Evolutionary conservation across 768 basidiomycete genomes (phyloP).

Genomic region (Psilocybe cubensis): DNA sequence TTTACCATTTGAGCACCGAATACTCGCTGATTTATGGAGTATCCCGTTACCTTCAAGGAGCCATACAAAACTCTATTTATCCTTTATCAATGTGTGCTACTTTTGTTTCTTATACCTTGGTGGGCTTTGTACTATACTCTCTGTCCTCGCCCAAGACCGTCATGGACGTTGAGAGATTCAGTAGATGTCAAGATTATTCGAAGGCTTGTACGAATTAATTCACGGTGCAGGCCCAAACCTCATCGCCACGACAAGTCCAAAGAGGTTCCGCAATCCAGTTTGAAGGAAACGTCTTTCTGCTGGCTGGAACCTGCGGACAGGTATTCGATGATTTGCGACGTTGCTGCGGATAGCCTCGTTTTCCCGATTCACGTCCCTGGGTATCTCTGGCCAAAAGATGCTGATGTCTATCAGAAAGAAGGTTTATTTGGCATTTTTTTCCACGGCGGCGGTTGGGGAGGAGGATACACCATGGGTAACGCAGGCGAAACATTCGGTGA

Average conservation of each 20-base stretch:
- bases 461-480: constrained; percentile 32
- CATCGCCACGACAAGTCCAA: constrained; percentile 20
- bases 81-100: constrained; percentile 1
- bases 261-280: constrained; percentile 20
- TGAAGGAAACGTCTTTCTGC: constrained; percentile 25
- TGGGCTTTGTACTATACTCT: constrained; percentile 21
- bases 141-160: constrained; percentile 18
- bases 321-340: constrained; percentile 13
- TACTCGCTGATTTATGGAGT: background rate
- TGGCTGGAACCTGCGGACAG: constrained; percentile 23
- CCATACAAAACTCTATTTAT: constrained; percentile 10
- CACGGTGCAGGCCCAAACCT: background rate
- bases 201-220: constrained; percentile 26
- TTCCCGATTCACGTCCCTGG: constrained; percentile 23
- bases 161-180: constrained; percentile 25
- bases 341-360: constrained; percentile 20
- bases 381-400: constrained; percentile 26
- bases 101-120: constrained; percentile 18
- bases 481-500: constrained; percentile 23
- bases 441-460: constrained; percentile 18
- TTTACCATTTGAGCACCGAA: too few species aligned
- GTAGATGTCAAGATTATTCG: constrained; percentile 21
- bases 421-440: constrained; percentile 26
- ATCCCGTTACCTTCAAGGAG: background rate
- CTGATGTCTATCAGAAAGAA: constrained; percentile 7